Conservation (phyloP, 2,329 filamentous ascomycete species). For the Annulohypoxylon truncatum region DNA sequence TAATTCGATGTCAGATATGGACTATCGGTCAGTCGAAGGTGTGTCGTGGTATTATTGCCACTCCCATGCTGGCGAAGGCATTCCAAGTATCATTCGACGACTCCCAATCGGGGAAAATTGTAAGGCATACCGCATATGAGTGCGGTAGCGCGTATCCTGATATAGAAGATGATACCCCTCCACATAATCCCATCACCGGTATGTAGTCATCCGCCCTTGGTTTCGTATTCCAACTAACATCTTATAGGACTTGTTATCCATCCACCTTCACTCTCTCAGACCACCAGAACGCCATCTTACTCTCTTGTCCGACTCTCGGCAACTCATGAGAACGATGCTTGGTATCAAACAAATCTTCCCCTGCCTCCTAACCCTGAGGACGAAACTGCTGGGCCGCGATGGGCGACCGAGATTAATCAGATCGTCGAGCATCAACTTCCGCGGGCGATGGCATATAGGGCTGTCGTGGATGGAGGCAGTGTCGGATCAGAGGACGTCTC, state of each 20-base stretch:
- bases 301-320: slow-evolving; percentile 65
- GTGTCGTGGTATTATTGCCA: slow-evolving; percentile 66
- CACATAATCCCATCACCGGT: slow-evolving; percentile 61
- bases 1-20: slow-evolving; percentile 55
- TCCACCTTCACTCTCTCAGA: slow-evolving; percentile 49
- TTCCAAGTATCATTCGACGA: slow-evolving; percentile 62
- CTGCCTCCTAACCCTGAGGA: slow-evolving; percentile 36
- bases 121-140: slow-evolving; percentile 54
- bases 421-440: slow-evolving; percentile 59
- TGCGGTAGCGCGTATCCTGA: slow-evolving; percentile 62
- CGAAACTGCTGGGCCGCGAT: slow-evolving; percentile 51
- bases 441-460: slow-evolving; percentile 56
- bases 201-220: slow-evolving; percentile 40
- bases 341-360: slow-evolving; percentile 64
- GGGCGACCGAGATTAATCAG: slow-evolving; percentile 61
- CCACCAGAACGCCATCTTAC: slow-evolving; percentile 57
- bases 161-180: slow-evolving; percentile 47
- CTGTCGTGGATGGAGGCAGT: slow-evolving; percentile 20
- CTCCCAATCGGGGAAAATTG: slow-evolving; percentile 28
- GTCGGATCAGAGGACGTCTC: slow-evolving; percentile 37
- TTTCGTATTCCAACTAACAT: slow-evolving; percentile 18
- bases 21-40: slow-evolving; percentile 52
- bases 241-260: slow-evolving; percentile 61
- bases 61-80: slow-evolving; percentile 61
- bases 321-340: slow-evolving; percentile 62